A percentile compares a stretch with the other conserved stretches of the same genome.
These are phyloP conservation scores for Quercus glauca DNA, from an alignment of 306 rosid genomes.

Conservation along the genomic window DNA sequence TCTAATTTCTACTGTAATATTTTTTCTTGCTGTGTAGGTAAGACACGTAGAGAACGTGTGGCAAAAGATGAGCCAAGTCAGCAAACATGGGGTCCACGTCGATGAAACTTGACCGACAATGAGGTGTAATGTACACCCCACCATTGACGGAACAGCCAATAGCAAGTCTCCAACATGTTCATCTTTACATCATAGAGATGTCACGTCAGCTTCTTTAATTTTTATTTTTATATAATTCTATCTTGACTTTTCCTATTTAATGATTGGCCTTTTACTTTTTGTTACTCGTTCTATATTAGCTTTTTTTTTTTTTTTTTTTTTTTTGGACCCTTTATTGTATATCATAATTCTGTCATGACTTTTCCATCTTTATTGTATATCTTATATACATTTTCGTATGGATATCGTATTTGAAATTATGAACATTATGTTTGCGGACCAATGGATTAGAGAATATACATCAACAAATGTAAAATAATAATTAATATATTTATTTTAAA, in stretches of 20 bases:
- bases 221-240: too few relatives aligned
- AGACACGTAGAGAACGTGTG: constrained; percentile 12
- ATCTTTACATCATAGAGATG: constrained; percentile 7
- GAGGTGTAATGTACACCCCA: constrained; percentile 19
- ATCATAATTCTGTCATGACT: background rate
- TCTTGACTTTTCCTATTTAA: background rate
- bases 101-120: constrained; percentile 5
- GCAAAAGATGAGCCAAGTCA: constrained; percentile 2
- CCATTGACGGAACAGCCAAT: background rate
- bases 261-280: background rate
- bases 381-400: too few relatives aligned
- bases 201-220: constrained; percentile 1
- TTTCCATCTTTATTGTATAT: background rate
- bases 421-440: too few relatives aligned
- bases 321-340: background rate
- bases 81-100: constrained; percentile 8
- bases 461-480: too few relatives aligned
- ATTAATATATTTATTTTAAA: too few relatives aligned
- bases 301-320: background rate
- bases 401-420: too few relatives aligned
- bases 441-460: too few relatives aligned
- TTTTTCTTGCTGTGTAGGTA: background rate
- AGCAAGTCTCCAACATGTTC: background rate
- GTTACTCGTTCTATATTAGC: background rate
- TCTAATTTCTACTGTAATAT: too few relatives aligned